phyloP scores from a whole-genome alignment of 345 rosid genomes.

The Eucalyptus sideroxylon region DNA sequence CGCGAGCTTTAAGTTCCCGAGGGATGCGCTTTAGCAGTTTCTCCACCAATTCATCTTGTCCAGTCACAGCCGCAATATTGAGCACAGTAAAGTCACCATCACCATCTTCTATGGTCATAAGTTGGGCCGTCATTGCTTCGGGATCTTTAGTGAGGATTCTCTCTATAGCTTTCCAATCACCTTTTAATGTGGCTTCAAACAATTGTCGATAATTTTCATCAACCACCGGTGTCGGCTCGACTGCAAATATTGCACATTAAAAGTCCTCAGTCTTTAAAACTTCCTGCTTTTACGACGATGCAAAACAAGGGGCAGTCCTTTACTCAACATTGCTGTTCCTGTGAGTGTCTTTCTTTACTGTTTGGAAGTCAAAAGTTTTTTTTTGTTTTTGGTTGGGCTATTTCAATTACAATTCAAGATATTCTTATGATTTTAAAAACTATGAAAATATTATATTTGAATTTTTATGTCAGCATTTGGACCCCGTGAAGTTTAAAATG shows the following conservation, averaged over 20 bases:
- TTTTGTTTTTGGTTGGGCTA: neutral
- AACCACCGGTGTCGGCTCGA: neutral
- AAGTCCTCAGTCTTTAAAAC: neutral
- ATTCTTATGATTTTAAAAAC: neutral
- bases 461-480: neutral
- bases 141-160: neutral
- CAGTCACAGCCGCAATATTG: neutral
- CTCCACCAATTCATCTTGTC: neutral
- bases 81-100: neutral
- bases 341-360: neutral
- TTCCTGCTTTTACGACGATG: neutral
- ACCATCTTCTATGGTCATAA: neutral
- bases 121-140: accelerated
- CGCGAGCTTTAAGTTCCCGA: neutral
- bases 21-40: neutral
- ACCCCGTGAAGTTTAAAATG: neutral
- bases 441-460: neutral
- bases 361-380: neutral
- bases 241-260: neutral
- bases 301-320: neutral
- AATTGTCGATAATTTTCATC: neutral
- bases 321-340: neutral
- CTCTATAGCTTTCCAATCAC: neutral
- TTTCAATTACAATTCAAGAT: neutral
- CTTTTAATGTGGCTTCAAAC: neutral